Evolutionary conservation across 2,329 filamentous ascomycete genomes (phyloP).

Genomic region (Apiospora arundinis): DNA sequence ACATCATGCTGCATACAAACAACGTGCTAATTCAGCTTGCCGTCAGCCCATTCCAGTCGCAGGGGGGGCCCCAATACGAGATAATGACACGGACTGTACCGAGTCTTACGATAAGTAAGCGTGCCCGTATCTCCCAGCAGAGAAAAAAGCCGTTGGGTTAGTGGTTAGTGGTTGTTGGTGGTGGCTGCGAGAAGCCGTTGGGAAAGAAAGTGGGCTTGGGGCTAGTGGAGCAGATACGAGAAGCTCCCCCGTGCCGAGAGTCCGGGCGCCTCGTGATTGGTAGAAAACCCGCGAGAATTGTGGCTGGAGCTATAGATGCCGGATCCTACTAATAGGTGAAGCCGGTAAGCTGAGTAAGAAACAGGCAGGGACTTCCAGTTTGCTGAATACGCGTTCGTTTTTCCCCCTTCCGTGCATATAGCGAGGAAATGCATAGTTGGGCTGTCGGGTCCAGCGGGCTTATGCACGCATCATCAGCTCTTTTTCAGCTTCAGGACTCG

Average conservation of each 20-base stretch:
- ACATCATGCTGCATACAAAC: background rate
- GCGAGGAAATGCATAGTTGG: background rate
- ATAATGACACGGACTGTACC: background rate
- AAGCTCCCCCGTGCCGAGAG: background rate
- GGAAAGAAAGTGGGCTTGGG: slow-evolving; percentile 2
- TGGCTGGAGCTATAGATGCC: background rate
- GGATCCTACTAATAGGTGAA: background rate
- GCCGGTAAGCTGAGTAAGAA: background rate
- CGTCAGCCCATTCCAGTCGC: background rate
- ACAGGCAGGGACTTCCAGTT: background rate
- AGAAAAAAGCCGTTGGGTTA: background rate
- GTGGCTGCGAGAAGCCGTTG: slow-evolving; percentile 10
- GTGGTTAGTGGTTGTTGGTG: background rate
- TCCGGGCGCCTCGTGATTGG: background rate
- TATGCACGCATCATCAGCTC: background rate
- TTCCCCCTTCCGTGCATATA: no score
- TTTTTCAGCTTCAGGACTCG: background rate
- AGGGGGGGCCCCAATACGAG: background rate
- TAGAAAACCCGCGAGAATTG: background rate
- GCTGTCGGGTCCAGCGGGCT: background rate
- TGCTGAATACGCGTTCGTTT: background rate
- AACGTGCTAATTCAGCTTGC: background rate
- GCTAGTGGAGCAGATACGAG: slow-evolving; percentile 8
- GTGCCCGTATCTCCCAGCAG: no score
- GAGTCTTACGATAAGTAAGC: background rate